Evolutionary conservation across 768 basidiomycete species (phyloP).

Genomic region (Tylopilus sp.): DNA sequence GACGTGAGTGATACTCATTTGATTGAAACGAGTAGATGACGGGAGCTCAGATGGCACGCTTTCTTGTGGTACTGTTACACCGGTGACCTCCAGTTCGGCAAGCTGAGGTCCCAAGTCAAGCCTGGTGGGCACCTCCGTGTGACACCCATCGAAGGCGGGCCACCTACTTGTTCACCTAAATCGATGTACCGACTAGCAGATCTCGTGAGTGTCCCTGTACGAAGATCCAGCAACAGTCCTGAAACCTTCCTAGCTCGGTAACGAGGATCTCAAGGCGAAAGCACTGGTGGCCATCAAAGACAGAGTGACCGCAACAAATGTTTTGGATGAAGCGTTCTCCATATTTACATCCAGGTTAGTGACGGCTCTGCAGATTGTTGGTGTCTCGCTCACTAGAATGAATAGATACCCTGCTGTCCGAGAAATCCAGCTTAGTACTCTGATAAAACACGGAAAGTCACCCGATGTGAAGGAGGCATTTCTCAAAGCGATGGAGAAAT

Average conservation of each 20-base stretch:
- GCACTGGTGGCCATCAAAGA: slow-evolving; percentile 18
- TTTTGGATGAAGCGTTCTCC: slow-evolving; percentile 27
- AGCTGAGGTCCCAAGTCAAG: slow-evolving; percentile 15
- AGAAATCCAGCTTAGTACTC: slow-evolving; percentile 14
- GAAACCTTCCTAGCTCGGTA: slow-evolving; percentile 5
- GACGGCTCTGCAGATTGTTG: background rate
- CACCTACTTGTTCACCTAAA: slow-evolving; percentile 32
- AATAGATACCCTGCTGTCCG: slow-evolving; percentile 19
- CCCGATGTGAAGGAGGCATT: slow-evolving; percentile 14
- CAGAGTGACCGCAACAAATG: slow-evolving; percentile 15
- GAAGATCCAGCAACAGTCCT: background rate
- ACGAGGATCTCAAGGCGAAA: slow-evolving; percentile 15
- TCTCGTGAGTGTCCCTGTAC: slow-evolving; percentile 19
- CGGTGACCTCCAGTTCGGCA: slow-evolving; percentile 14
- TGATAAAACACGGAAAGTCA: slow-evolving; percentile 4
- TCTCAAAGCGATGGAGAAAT: slow-evolving; percentile 6
- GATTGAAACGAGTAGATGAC: background rate
- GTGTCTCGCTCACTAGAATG: background rate
- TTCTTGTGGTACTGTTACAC: slow-evolving; percentile 29
- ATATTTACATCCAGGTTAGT: slow-evolving; percentile 24
- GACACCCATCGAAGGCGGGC: background rate
- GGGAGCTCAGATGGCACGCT: slow-evolving; percentile 17
- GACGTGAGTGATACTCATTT: slow-evolving; percentile 8
- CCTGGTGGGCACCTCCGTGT: background rate
- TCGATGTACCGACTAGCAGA: slow-evolving; percentile 36